Conservation (phyloP, 345 rosid species). For the Tarenaya hassleriana region DNA sequence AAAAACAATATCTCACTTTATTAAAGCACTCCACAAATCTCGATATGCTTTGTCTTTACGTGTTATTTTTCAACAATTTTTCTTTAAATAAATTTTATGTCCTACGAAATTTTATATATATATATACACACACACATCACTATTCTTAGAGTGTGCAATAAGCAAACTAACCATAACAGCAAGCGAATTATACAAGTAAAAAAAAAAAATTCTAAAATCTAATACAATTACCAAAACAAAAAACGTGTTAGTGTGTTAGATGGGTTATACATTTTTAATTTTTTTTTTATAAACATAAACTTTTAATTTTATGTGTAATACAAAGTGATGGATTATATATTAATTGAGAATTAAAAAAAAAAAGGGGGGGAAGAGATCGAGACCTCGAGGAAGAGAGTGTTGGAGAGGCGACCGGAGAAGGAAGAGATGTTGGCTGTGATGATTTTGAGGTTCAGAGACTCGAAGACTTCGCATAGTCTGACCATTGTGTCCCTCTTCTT, state of each 20-base stretch:
- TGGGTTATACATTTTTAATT: conserved; percentile 2
- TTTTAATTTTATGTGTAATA: conserved; percentile 1
- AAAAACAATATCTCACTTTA: conserved; percentile 14
- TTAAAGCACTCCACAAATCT: conserved; percentile 6
- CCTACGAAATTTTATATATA: no score
- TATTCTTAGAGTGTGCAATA: no score
- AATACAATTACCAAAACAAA: no score
- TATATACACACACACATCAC: no score
- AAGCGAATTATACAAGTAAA: no score
- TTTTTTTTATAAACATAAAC: not conserved
- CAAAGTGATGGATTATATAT: not conserved
- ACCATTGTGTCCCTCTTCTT: conserved; percentile 81
- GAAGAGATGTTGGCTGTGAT: conserved; percentile 66
- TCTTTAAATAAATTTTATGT: not conserved
- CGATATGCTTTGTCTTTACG: not conserved
- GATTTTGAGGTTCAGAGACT: conserved; percentile 71
- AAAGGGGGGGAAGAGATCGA: not conserved
- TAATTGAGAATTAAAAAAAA: not conserved
- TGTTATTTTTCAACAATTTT: no score
- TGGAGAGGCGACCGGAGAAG: conserved; percentile 57
- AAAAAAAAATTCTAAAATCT: no score
- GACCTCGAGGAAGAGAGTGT: conserved; percentile 82
- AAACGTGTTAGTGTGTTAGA: no score
- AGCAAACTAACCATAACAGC: no score
- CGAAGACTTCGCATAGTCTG: conserved; percentile 70